Conservation (phyloP, 495 filamentous ascomycete species). For the Acidiella bohemica region DNA sequence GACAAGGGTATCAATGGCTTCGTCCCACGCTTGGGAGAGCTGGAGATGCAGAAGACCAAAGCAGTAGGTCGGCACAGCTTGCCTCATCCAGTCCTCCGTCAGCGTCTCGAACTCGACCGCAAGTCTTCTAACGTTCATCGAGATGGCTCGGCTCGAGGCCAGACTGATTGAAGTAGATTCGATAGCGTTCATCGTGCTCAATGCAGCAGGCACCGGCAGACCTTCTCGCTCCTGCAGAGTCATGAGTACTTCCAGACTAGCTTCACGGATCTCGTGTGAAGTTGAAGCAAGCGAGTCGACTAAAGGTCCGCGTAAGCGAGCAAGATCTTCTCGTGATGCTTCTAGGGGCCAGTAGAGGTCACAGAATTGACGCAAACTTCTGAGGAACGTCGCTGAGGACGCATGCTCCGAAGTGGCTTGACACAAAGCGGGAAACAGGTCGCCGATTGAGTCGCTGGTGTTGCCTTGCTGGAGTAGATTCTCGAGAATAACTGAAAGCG, state of each 20-base stretch:
- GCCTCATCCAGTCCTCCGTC: slow-evolving; percentile 49
- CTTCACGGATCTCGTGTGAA: slow-evolving; percentile 55
- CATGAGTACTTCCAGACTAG: slow-evolving; percentile 56
- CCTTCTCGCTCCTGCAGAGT: slow-evolving; percentile 30
- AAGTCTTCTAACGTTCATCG: slow-evolving; percentile 76
- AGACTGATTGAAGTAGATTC: slow-evolving; percentile 67
- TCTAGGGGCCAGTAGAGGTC: background rate
- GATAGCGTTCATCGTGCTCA: slow-evolving; percentile 48
- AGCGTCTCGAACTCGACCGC: slow-evolving; percentile 43
- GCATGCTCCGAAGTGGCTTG: background rate
- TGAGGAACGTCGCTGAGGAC: slow-evolving; percentile 3
- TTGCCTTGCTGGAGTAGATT: background rate
- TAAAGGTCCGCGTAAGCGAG: slow-evolving; percentile 46
- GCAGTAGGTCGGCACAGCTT: slow-evolving; percentile 64
- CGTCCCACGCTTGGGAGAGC: slow-evolving; percentile 72
- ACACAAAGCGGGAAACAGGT: slow-evolving; percentile 8
- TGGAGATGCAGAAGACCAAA: slow-evolving; percentile 83
- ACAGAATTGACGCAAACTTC: slow-evolving; percentile 7
- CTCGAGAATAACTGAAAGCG: slow-evolving; percentile 1
- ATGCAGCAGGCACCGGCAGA: slow-evolving; percentile 22
- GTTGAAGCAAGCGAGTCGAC: slow-evolving; percentile 57
- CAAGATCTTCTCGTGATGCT: slow-evolving; percentile 19
- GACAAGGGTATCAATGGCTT: slow-evolving; percentile 59
- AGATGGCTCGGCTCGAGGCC: slow-evolving; percentile 56
- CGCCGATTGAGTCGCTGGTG: background rate